Evolutionary conservation across 1,284 basidiomycete species (phyloP), one percentile per base, ranked within the genome.

Genomic region (Melampsora americana): DNA sequence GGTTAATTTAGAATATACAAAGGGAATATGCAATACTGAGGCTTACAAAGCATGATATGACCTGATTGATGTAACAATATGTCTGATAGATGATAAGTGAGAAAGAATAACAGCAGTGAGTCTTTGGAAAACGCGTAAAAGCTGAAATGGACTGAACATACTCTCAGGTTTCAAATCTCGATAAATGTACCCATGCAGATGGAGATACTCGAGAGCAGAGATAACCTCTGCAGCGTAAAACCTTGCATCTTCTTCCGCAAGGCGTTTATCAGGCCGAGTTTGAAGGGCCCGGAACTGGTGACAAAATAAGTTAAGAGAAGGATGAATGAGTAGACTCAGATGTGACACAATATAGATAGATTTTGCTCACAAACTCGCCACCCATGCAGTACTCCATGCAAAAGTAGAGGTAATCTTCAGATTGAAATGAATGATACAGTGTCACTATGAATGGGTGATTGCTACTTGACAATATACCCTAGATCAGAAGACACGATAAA

Each of bases 181-280:
- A 85, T 99, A 99, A 81, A 99, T 98, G 86, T 96, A 99, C 44
- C 96, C 96, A 89, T 98, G 97, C 77, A 98, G 87, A 86, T 99
- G 96, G 48, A 99, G 86, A 83, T 99, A 99, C 85, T 99, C 96
- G 80, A 99, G 85, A 32, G 96, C 96, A 59, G 96, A 95, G 71
- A 93, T 92, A 65, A 99, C 96, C 85, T 99, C 96, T 78, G 96
- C 95, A 69, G 96, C 96, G 83, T 99, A 99, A 85, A 99, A 99
- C 77, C 93, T 88, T 44, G 95, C 92, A 53, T 92, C 93, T 78
- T 97, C 94, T 85, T 99, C 96, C 32, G 92, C 85, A 23, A 99
- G 87, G 83, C 96, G 98, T 83, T 95, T 98, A 62, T 93, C 94
- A 2, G 95, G 96, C 77, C 93, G 87, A 61, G 92, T 93, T 83